phyloP scores from a whole-genome alignment of 768 basidiomycete genomes.

The Trametopsis cervina region DNA sequence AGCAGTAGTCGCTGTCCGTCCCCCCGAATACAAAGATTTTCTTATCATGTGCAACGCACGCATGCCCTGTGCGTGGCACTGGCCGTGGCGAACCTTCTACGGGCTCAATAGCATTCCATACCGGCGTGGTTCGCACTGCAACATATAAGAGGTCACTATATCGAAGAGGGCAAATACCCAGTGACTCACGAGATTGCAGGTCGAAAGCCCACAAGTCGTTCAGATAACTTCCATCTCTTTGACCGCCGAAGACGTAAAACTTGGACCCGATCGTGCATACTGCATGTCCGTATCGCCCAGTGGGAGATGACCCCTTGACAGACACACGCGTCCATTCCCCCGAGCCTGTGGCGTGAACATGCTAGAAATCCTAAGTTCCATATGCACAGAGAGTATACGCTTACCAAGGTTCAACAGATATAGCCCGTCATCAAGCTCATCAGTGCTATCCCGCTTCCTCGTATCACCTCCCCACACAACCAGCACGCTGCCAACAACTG shows the following conservation, averaged over 20 bases:
- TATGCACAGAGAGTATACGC: slow-evolving; percentile 22
- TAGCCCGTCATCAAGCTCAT: slow-evolving; percentile 85
- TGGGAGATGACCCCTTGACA: slow-evolving; percentile 69
- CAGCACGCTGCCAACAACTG: slow-evolving; percentile 90
- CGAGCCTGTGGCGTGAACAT: slow-evolving; percentile 50
- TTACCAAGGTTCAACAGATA: slow-evolving; percentile 91
- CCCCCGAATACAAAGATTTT: slow-evolving; percentile 93
- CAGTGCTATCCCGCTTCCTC: slow-evolving; percentile 63
- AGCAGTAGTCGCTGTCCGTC: slow-evolving; percentile 97
- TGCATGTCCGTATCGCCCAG: slow-evolving; percentile 92
- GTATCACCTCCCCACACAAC: slow-evolving; percentile 99
- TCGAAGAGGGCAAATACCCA: not conserved
- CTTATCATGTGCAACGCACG: slow-evolving; percentile 77
- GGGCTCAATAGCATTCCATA: slow-evolving; percentile 79
- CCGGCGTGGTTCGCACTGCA: slow-evolving; percentile 72
- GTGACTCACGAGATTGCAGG: slow-evolving; percentile 79
- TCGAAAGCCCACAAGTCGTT: slow-evolving; percentile 97
- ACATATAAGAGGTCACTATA: slow-evolving; percentile 1
- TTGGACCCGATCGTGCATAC: slow-evolving; percentile 87
- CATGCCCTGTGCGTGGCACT: slow-evolving; percentile 87
- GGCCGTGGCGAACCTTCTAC: slow-evolving; percentile 49
- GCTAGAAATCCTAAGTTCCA: not conserved
- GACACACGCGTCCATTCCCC: slow-evolving; percentile 94
- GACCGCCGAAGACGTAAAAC: slow-evolving; percentile 95
- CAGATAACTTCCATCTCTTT: slow-evolving; percentile 89